Evolutionary conservation across 257 asterid genomes (phyloP).

Genomic region (Cordia subcordata): DNA sequence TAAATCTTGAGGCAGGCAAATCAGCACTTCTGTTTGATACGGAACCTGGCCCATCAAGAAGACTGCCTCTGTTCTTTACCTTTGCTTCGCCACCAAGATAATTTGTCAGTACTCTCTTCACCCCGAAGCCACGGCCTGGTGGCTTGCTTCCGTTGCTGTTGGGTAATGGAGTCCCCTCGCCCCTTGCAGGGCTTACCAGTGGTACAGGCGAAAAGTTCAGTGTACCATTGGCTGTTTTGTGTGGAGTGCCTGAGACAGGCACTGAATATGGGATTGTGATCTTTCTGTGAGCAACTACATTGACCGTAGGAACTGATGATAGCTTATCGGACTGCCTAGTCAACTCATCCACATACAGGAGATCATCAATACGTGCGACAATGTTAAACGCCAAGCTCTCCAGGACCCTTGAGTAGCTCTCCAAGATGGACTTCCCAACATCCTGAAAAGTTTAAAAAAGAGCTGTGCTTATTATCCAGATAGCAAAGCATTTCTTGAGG

Average conservation of each 20-base stretch:
- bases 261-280: slow-evolving; percentile 40
- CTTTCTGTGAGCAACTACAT: slow-evolving; percentile 44
- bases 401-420: slow-evolving; percentile 97
- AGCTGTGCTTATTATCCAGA: background rate
- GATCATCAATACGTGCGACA: slow-evolving; percentile 75
- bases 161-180: slow-evolving; percentile 54
- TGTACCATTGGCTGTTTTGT: slow-evolving; percentile 44
- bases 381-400: slow-evolving; percentile 87
- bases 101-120: slow-evolving; percentile 59
- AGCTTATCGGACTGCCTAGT: slow-evolving; percentile 53
- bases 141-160: slow-evolving; percentile 36
- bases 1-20: slow-evolving; percentile 7
- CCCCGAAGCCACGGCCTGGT: slow-evolving; percentile 71
- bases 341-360: slow-evolving; percentile 74
- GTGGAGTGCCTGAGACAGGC: slow-evolving; percentile 69
- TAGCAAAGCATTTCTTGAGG: background rate
- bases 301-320: slow-evolving; percentile 30
- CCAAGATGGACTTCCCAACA: slow-evolving; percentile 82
- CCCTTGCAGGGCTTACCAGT: slow-evolving; percentile 49
- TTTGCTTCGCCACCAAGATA: slow-evolving; percentile 64
- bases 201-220: slow-evolving; percentile 62
- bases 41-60: slow-evolving; percentile 30
- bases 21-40: slow-evolving; percentile 31
- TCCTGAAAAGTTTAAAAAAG: slow-evolving; percentile 42
- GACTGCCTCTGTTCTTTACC: slow-evolving; percentile 33